Conservation (phyloP, 306 rosid genomes). For the Notholithocarpus densiflorus region DNA sequence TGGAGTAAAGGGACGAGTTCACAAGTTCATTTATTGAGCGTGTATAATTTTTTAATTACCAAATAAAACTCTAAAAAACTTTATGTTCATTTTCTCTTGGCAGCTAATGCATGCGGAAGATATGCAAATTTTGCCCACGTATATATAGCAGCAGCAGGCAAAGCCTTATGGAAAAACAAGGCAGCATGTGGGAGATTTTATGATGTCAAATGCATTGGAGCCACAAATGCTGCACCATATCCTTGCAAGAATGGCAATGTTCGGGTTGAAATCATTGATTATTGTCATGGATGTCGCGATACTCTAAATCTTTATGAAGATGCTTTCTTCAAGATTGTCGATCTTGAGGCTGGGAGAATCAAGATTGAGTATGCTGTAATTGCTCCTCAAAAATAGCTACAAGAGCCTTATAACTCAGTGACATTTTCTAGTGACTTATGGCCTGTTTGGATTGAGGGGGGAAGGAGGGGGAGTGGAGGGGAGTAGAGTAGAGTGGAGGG, state of each 20-base stretch:
- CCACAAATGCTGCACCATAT: background rate
- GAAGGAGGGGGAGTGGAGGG: too few relatives aligned
- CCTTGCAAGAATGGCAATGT: background rate
- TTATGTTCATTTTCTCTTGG: background rate
- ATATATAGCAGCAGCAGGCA: background rate
- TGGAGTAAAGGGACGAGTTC: too few relatives aligned
- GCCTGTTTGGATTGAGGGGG: too few relatives aligned
- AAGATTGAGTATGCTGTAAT: background rate
- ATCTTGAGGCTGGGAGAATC: background rate
- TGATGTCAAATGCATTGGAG: background rate
- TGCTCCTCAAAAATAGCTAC: too few relatives aligned
- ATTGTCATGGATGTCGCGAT: background rate
- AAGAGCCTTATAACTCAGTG: too few relatives aligned
- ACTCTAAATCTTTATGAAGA: background rate
- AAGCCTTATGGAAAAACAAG: background rate
- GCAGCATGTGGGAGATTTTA: background rate
- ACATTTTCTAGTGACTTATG: too few relatives aligned
- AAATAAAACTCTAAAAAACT: too few relatives aligned
- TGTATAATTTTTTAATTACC: background rate
- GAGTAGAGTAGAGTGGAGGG: too few relatives aligned
- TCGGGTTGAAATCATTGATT: background rate
- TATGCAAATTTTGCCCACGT: too few relatives aligned
- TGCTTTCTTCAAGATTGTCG: background rate
- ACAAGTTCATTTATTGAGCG: background rate
- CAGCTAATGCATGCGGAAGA: background rate